These are phyloP conservation scores for Pholiota microspora DNA, from an alignment of 768 basidiomycete genomes.

Conservation along the genomic window DNA sequence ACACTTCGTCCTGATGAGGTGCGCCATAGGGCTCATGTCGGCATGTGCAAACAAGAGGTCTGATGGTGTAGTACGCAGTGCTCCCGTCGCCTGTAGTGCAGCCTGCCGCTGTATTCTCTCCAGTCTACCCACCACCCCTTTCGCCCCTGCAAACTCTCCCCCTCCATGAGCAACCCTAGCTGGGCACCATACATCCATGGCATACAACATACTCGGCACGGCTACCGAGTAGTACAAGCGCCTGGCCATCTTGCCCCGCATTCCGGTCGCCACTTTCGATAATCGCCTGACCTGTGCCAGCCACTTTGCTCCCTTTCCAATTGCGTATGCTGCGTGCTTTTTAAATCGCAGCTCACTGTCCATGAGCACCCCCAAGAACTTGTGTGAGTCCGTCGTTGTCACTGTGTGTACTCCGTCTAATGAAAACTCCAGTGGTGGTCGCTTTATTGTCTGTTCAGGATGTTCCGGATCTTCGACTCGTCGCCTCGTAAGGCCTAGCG, in stretches of 20 bases:
- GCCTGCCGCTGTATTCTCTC: constrained; percentile 9
- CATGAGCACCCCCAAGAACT: neutral
- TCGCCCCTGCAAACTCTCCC: neutral
- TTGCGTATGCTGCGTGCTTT: neutral
- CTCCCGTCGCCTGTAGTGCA: constrained; percentile 15
- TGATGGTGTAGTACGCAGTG: too few relatives aligned
- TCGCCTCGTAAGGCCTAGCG: too few relatives aligned
- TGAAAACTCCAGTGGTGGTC: neutral
- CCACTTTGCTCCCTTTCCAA: neutral
- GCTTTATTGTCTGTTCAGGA: neutral
- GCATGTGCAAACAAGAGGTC: too few relatives aligned
- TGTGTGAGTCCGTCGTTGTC: neutral
- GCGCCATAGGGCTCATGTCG: too few relatives aligned
- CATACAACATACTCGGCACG: too few relatives aligned
- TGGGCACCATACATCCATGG: constrained; percentile 4
- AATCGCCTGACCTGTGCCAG: neutral
- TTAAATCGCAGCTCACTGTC: too few relatives aligned
- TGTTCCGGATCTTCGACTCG: too few relatives aligned
- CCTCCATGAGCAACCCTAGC: neutral
- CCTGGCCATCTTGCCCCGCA: neutral
- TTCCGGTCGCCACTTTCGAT: neutral
- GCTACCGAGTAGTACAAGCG: neutral
- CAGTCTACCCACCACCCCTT: neutral
- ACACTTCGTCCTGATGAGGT: too few relatives aligned
- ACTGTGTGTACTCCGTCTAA: too few relatives aligned